A percentile compares a stretch with the other conserved stretches of the same genome.
Conservation (phyloP, 2,329 filamentous ascomycete species). For the Stemphylium lycopersici region DNA sequence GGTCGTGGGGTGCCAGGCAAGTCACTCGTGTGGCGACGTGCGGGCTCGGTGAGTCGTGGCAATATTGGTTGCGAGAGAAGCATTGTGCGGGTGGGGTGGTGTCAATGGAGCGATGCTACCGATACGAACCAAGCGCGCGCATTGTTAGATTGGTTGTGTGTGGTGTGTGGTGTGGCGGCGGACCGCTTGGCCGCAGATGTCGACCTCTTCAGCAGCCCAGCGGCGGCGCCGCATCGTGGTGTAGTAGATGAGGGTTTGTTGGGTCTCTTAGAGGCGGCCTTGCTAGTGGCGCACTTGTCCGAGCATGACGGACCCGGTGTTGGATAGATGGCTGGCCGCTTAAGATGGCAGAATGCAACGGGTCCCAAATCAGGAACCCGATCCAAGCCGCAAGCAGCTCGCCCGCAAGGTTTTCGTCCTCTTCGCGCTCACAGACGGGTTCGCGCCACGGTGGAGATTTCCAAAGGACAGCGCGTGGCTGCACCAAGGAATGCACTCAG, state of each 20-base stretch:
- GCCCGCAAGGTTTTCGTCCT: slow-evolving; percentile 3
- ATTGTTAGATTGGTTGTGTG: not conserved
- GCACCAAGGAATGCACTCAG: not conserved
- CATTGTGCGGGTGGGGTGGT: not conserved
- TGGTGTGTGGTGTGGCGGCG: not conserved
- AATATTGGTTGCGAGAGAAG: not conserved
- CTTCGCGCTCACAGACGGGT: not conserved
- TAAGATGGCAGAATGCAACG: too few relatives aligned
- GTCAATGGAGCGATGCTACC: not conserved
- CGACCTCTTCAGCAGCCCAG: not conserved
- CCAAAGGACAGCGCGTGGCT: slow-evolving; percentile 8
- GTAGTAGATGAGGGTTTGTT: not conserved
- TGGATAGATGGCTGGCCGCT: not conserved
- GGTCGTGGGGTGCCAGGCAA: not conserved
- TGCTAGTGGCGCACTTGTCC: not conserved
- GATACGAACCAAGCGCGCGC: not conserved
- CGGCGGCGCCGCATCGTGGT: not conserved
- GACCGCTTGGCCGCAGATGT: not conserved
- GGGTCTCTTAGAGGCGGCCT: not conserved
- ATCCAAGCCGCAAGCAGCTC: too few relatives aligned
- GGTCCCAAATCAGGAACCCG: too few relatives aligned
- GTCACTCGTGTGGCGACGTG: not conserved
- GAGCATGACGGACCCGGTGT: not conserved
- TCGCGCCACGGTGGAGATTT: slow-evolving; percentile 13
- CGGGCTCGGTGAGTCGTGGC: slow-evolving; percentile 3